Percentiles rank a stretch among this genome's conserved stretches.
Evolutionary conservation across 1,284 basidiomycete species (phyloP).

Genomic region (Boletus subluridellus): DNA sequence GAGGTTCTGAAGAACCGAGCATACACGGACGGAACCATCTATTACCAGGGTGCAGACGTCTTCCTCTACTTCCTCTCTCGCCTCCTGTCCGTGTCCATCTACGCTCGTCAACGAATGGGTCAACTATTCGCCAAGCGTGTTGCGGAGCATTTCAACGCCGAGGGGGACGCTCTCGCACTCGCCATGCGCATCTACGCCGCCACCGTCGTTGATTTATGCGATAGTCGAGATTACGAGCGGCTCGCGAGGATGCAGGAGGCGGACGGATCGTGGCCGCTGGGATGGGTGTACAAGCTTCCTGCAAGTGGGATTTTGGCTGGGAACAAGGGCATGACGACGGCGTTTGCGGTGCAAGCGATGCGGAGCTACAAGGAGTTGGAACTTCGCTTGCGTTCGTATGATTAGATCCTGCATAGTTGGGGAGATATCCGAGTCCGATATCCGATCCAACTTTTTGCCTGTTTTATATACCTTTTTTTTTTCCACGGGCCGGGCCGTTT

Average conservation of each 20-base stretch:
- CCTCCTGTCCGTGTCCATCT: conserved; percentile 18
- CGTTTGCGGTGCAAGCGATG: conserved; percentile 20
- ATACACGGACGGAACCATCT: conserved; percentile 22
- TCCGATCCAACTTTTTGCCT: too few relatives aligned
- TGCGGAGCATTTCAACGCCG: conserved; percentile 16
- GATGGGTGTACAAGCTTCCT: conserved; percentile 19
- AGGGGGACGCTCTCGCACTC: conserved; percentile 24
- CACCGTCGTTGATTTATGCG: conserved; percentile 11
- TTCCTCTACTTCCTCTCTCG: conserved; percentile 26
- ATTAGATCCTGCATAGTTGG: neutral
- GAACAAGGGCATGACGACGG: conserved; percentile 25
- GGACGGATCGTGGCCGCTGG: conserved; percentile 25
- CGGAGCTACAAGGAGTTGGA: conserved; percentile 20
- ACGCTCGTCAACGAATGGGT: conserved; percentile 17
- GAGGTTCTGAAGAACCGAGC: conserved; percentile 23
- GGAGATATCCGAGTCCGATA: too few relatives aligned
- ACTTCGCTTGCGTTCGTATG: conserved; percentile 9
- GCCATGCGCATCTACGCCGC: conserved; percentile 23
- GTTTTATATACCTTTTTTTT: too few relatives aligned
- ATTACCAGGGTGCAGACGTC: conserved; percentile 18
- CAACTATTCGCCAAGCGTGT: conserved; percentile 19
- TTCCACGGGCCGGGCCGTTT: too few relatives aligned
- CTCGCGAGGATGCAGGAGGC: conserved; percentile 18
- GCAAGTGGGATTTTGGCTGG: conserved; percentile 5
- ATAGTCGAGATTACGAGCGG: conserved; percentile 19